These are phyloP conservation scores for Penstemon newberryi DNA, from an alignment of 257 asterid species.

Conservation along the genomic window DNA sequence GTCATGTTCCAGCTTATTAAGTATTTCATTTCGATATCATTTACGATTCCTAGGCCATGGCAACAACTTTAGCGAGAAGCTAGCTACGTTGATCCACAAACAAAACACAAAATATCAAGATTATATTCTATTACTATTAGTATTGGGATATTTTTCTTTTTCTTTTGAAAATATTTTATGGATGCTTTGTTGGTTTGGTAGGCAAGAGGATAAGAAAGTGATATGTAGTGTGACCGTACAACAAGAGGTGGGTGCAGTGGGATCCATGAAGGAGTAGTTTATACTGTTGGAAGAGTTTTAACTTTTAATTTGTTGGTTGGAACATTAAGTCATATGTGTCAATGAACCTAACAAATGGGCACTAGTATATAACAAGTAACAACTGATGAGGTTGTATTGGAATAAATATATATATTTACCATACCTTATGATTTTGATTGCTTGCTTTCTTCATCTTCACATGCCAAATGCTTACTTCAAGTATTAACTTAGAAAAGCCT, in stretches of 20 bases:
- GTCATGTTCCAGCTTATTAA: slow-evolving; percentile 21
- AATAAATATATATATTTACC: slow-evolving; percentile 8
- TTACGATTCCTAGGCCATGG: too few relatives aligned
- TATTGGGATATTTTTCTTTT: background rate
- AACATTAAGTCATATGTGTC: slow-evolving; percentile 24
- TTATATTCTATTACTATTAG: background rate
- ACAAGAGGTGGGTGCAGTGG: slow-evolving; percentile 73
- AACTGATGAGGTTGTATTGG: slow-evolving; percentile 18
- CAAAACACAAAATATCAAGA: background rate
- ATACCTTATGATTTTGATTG: background rate
- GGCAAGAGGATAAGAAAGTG: slow-evolving; percentile 43
- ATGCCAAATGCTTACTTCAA: background rate
- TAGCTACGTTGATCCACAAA: background rate
- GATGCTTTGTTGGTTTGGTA: slow-evolving; percentile 42
- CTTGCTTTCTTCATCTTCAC: background rate
- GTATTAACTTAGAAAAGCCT: background rate
- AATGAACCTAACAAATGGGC: slow-evolving; percentile 18
- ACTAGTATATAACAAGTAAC: slow-evolving; percentile 18
- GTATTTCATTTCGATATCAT: too few relatives aligned
- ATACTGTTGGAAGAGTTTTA: slow-evolving; percentile 45
- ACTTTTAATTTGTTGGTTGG: slow-evolving; percentile 40
- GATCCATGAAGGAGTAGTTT: slow-evolving; percentile 38
- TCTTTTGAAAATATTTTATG: slow-evolving; percentile 1
- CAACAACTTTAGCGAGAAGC: too few relatives aligned
- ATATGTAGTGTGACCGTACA: slow-evolving; percentile 51